Evolutionary conservation across 208 protist species (phyloP).

Genomic region (Trypanosoma scelopori): DNA sequence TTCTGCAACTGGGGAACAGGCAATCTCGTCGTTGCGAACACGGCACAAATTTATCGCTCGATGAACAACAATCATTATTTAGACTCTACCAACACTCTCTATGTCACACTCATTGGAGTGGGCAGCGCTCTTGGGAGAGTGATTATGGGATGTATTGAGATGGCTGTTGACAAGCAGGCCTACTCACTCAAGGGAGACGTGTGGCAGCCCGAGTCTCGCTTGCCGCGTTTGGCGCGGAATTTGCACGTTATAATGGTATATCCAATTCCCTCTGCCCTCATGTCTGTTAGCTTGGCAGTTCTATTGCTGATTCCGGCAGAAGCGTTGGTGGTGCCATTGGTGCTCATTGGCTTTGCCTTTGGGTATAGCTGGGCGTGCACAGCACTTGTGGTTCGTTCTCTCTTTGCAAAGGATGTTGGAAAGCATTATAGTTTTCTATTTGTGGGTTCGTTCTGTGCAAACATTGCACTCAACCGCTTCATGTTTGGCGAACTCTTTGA

Average conservation of each 20-base stretch:
- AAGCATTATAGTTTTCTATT: slow-evolving; percentile 78
- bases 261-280: slow-evolving; percentile 36
- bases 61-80: slow-evolving; percentile 50
- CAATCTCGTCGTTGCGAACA: slow-evolving; percentile 64
- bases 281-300: slow-evolving; percentile 41
- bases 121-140: slow-evolving; percentile 64
- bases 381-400: slow-evolving; percentile 36
- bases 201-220: slow-evolving; percentile 9
- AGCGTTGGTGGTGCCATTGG: slow-evolving; percentile 45
- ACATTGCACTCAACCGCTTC: slow-evolving; percentile 69
- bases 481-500: slow-evolving; percentile 76
- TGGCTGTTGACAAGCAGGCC: slow-evolving; percentile 23
- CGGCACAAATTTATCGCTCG: slow-evolving; percentile 72
- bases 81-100: slow-evolving; percentile 34
- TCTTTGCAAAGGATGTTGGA: slow-evolving; percentile 63
- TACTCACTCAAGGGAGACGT: slow-evolving; percentile 8
- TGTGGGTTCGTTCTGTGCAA: slow-evolving; percentile 49
- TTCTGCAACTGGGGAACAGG: slow-evolving; percentile 69
- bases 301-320: slow-evolving; percentile 38
- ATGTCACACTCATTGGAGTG: slow-evolving; percentile 54
- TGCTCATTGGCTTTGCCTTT: slow-evolving; percentile 49
- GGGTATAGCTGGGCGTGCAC: slow-evolving; percentile 56
- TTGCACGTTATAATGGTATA: slow-evolving; percentile 41
- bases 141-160: slow-evolving; percentile 54
- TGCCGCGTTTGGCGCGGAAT: slow-evolving; percentile 17